Percentiles rank a stretch among this genome's conserved stretches.
Evolutionary conservation across 2,329 filamentous ascomycete genomes (phyloP).

Genomic region (Paradendryphiella salina): DNA sequence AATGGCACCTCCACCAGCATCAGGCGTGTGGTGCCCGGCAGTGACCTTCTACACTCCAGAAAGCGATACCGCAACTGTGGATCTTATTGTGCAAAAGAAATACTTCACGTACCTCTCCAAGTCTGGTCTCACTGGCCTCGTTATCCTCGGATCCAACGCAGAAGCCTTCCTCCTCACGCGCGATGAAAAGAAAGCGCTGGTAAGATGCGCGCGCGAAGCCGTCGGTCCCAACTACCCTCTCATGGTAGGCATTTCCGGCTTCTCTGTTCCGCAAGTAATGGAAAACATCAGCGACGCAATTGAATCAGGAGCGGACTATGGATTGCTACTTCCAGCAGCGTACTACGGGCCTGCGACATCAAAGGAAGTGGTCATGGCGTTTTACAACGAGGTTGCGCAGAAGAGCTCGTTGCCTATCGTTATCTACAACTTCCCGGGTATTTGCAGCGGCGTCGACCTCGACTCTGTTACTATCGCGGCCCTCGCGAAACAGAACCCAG

Average conservation of each 20-base stretch:
- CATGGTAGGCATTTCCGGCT: slow-evolving; percentile 51
- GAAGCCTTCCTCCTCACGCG: slow-evolving; percentile 53
- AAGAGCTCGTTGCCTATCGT: slow-evolving; percentile 65
- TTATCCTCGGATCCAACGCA: slow-evolving; percentile 54
- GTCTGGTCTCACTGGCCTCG: slow-evolving; percentile 51
- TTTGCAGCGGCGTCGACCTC: slow-evolving; percentile 68
- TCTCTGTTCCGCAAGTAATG: slow-evolving; percentile 50
- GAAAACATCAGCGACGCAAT: slow-evolving; percentile 50
- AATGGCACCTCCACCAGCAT: slow-evolving; percentile 21
- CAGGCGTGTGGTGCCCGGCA: slow-evolving; percentile 47
- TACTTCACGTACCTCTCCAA: slow-evolving; percentile 52
- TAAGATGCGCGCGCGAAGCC: slow-evolving; percentile 48
- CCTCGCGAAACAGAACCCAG: slow-evolving; percentile 57
- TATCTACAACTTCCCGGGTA: slow-evolving; percentile 74
- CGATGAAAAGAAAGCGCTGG: slow-evolving; percentile 48
- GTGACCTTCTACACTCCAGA: slow-evolving; percentile 52
- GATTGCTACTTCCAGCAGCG: slow-evolving; percentile 50
- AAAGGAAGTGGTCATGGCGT: slow-evolving; percentile 47
- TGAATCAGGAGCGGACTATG: slow-evolving; percentile 50
- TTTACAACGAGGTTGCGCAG: slow-evolving; percentile 58
- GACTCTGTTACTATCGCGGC: slow-evolving; percentile 66
- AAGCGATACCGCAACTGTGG: slow-evolving; percentile 44
- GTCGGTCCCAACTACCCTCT: slow-evolving; percentile 50
- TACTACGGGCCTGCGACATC: slow-evolving; percentile 54
- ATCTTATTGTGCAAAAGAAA: slow-evolving; percentile 48